Evolutionary conservation across 306 rosid species (phyloP).

Genomic region (Canavalia ensiformis): DNA sequence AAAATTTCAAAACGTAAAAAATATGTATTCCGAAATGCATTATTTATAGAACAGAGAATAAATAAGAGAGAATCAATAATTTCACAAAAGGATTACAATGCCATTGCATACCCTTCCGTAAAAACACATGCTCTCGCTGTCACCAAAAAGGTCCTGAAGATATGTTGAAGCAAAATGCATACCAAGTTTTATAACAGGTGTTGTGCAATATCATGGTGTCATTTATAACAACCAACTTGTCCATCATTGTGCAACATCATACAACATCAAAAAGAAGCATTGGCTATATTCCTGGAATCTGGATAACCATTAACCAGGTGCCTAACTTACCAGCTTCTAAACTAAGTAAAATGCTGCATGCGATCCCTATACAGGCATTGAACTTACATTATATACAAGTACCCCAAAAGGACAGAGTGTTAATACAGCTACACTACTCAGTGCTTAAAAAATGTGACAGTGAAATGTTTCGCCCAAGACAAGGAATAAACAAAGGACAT

Average conservation of each 20-base stretch:
- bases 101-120: too few species aligned
- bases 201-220: neutral
- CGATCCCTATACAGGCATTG: slow-evolving; percentile 42
- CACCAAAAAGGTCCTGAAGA: neutral
- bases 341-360: slow-evolving; percentile 30
- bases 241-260: neutral
- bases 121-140: neutral
- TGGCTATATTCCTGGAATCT: neutral
- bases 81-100: too few species aligned
- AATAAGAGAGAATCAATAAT: too few species aligned
- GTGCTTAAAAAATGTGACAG: neutral
- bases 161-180: neutral
- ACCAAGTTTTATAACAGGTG: neutral
- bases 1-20: too few species aligned
- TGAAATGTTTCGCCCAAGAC: slow-evolving; percentile 34
- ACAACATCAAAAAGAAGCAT: slow-evolving; percentile 23
- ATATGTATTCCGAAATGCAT: too few species aligned
- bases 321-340: slow-evolving; percentile 4
- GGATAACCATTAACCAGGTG: neutral
- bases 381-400: slow-evolving; percentile 49
- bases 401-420: slow-evolving; percentile 9
- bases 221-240: neutral
- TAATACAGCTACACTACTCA: slow-evolving; percentile 21
- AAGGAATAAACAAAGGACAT: slow-evolving; percentile 23
- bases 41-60: too few species aligned